A percentile compares a stretch with the other conserved stretches of the same genome.
phyloP scores from a whole-genome alignment of 352 stramenopile genomes.

The Phytopythium chamaehyphon region DNA sequence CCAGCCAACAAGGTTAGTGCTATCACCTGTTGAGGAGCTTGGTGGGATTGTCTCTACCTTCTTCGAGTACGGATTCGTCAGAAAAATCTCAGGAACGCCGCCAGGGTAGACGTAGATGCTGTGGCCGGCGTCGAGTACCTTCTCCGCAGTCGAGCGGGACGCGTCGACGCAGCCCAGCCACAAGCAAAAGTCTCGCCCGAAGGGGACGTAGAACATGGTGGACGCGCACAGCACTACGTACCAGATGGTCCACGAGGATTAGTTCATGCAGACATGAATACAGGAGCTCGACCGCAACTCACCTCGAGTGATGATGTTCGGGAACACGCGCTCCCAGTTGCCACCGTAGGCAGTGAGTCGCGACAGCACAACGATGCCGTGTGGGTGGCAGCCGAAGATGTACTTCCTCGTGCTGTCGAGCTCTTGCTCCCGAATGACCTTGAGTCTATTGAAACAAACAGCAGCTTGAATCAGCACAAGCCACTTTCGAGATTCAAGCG shows the following conservation, averaged over 20 bases:
- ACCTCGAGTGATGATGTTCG: conserved; percentile 17
- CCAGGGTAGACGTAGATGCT: conserved; percentile 46
- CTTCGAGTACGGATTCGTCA: conserved; percentile 39
- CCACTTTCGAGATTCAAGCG: background rate
- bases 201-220: conserved; percentile 55
- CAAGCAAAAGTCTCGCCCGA: conserved; percentile 52
- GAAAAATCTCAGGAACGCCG: conserved; percentile 38
- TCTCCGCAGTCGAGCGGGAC: conserved; percentile 29
- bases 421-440: conserved; percentile 34
- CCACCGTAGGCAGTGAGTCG: conserved; percentile 37
- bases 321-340: conserved; percentile 39
- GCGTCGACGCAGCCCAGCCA: conserved; percentile 43
- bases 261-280: background rate
- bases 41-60: conserved; percentile 23
- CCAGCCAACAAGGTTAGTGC: background rate
- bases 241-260: no score
- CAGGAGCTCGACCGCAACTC: conserved; percentile 8
- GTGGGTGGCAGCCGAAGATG: conserved; percentile 50
- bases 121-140: conserved; percentile 33
- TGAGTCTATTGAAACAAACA: conserved; percentile 12
- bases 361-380: conserved; percentile 51
- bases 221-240: conserved; percentile 41
- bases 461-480: background rate
- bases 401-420: conserved; percentile 26
- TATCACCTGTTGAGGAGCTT: background rate